Conservation (phyloP, 177 flowering plant species). For the Vitis hybrid region DNA sequence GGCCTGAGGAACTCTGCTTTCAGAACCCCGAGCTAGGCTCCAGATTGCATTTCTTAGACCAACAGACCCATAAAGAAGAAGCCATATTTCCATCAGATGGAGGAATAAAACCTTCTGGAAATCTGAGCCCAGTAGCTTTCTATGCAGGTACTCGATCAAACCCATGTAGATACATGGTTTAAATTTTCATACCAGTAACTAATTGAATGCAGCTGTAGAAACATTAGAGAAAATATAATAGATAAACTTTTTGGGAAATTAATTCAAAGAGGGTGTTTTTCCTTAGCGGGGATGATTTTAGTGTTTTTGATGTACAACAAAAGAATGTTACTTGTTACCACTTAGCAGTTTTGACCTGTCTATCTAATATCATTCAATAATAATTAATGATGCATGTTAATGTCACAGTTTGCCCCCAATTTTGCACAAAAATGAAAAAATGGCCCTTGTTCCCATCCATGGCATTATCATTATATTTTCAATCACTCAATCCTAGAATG, state of each 20-base stretch:
- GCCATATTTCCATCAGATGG: constrained; percentile 37
- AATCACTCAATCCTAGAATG: no score
- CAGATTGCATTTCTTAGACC: constrained; percentile 46
- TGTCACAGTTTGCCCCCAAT: neutral
- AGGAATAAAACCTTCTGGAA: constrained; percentile 33
- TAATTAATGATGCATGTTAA: neutral
- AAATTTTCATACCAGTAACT: neutral
- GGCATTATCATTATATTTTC: no score
- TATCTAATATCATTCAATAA: neutral
- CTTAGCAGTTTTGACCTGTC: neutral
- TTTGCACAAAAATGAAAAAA: no score
- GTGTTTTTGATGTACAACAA: neutral
- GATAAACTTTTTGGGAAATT: neutral
- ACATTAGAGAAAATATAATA: neutral
- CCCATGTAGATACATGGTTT: constrained; percentile 36
- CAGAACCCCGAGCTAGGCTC: constrained; percentile 63
- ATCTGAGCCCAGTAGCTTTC: constrained; percentile 44
- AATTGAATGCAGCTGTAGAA: neutral
- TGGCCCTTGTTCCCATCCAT: no score
- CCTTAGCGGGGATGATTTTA: neutral
- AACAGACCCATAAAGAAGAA: constrained; percentile 37
- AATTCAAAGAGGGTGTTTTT: neutral
- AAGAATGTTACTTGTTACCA: neutral
- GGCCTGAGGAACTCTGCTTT: constrained; percentile 57
- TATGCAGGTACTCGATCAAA: constrained; percentile 54